Evolutionary conservation across 495 filamentous ascomycete species (phyloP), one percentile per base, ranked within the genome.

Genomic region (Aspergillus mulundensis): DNA sequence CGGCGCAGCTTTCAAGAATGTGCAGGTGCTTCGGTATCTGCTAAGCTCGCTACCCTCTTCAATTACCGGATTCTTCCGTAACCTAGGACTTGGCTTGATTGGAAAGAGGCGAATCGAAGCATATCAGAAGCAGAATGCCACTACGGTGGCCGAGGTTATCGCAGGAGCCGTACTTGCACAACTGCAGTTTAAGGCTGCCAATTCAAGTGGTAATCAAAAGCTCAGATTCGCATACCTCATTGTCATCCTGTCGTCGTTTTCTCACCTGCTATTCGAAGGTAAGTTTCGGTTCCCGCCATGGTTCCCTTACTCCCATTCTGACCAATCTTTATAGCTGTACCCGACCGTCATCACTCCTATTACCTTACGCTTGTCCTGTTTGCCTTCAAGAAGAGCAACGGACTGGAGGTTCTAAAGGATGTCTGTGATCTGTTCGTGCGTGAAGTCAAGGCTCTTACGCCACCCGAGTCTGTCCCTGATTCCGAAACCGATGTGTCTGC

Each of bases 311-410:
- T 23, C 54, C 16, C 16, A 39, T 28, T n/a, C 62, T 51, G 58
- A 56, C 24, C 42, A 38, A 32, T 49, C 58, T 38, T 23, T 44
- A 41, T 49, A 71, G 76, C 78, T 42, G 70, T 73, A 14, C 66
- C 73, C 44, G 87, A 89, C 18, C 85, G 84, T 3, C 72, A 77
- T 5, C 73, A 69, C n/a, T 69, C 80, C 3, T 84, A 88, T 58
- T 83, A 89, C 25, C 81, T 96, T 42, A 89, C 89, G 7, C 78
- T 92, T 15, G 86, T 96, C 28, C 68, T 97, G 30, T 80, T 91
- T 58, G 85, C 88, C 15, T 97, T 97, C 74, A 94, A 92, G 68
- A 85, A 87, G 44, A 77, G 80, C 49, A 82, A 85, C 39, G 94
- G 94, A 1, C 75, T 98, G 38, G 81, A 84, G 28, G 75, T 81